Evolutionary conservation across 129 eudicot species (phyloP).

Genomic region (Tagetes patula): DNA sequence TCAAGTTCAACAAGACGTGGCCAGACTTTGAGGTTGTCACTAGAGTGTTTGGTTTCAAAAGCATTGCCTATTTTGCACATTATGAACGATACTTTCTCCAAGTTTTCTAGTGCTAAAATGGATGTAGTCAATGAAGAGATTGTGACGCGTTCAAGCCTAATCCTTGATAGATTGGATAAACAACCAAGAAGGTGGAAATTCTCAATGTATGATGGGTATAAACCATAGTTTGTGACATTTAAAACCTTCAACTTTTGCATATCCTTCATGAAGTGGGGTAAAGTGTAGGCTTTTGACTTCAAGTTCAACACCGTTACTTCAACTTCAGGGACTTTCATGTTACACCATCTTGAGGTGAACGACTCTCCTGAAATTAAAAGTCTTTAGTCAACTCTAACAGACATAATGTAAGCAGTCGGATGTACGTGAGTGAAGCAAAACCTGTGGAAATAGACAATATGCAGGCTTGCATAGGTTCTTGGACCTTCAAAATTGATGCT

Average conservation of each 20-base stretch:
- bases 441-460: conserved; percentile 54
- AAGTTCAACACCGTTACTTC: conserved; percentile 51
- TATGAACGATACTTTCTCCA: conserved; percentile 42
- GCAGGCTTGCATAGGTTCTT: conserved; percentile 34
- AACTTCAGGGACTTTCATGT: conserved; percentile 35
- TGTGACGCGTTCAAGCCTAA: conserved; percentile 40
- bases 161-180: conserved; percentile 35
- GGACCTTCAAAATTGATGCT: background rate
- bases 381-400: background rate
- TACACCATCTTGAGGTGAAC: conserved; percentile 43
- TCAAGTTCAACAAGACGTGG: conserved; percentile 39
- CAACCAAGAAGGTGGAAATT: conserved; percentile 25
- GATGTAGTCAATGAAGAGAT: conserved; percentile 31
- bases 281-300: conserved; percentile 31
- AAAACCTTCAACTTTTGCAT: conserved; percentile 43
- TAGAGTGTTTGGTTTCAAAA: conserved; percentile 17
- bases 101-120: conserved; percentile 25
- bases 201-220: conserved; percentile 25
- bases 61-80: conserved; percentile 41
- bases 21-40: conserved; percentile 17
- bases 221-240: conserved; percentile 48
- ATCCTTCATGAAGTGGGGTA: conserved; percentile 40
- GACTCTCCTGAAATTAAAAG: conserved; percentile 38
- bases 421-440: conserved; percentile 1
- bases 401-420: background rate